These are phyloP conservation scores for Catharanthus roseus DNA, from an alignment of 257 asterid species.

Conservation along the genomic window DNA sequence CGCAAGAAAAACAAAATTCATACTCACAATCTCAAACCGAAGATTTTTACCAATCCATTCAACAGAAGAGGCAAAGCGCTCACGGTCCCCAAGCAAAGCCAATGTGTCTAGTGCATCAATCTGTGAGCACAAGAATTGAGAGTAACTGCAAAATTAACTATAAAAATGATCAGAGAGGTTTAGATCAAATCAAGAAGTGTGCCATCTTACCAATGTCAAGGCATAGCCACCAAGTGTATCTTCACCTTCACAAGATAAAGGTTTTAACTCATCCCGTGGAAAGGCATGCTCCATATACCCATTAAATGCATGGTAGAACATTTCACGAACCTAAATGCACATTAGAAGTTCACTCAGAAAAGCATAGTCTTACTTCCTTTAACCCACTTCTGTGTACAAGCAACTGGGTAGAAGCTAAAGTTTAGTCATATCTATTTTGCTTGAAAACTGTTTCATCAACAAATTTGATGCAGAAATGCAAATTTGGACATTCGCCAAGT, in stretches of 20 bases:
- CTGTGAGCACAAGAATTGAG: conserved; percentile 31
- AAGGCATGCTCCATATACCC: conserved; percentile 95
- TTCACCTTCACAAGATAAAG: conserved; percentile 93
- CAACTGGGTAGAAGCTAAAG: background rate
- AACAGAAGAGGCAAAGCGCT: conserved; percentile 70
- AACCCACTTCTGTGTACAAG: background rate
- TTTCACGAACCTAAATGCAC: conserved; percentile 63
- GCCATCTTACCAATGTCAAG: conserved; percentile 65
- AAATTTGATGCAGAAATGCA: background rate
- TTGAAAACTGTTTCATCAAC: background rate
- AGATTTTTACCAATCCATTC: conserved; percentile 99
- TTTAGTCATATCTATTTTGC: background rate
- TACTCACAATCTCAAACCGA: conserved; percentile 99
- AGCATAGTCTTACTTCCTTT: background rate
- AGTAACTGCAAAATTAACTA: conserved; percentile 10
- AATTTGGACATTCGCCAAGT: background rate
- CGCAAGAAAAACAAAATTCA: conserved; percentile 21
- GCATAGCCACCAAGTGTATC: conserved; percentile 99
- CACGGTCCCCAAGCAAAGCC: conserved; percentile 93
- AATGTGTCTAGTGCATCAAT: conserved; percentile 92
- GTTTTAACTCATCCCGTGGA: conserved; percentile 87
- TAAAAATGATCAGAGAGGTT: conserved; percentile 1
- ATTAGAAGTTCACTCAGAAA: background rate
- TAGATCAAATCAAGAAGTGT: conserved; percentile 5
- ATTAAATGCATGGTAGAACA: conserved; percentile 94